Conservation (phyloP, 257 asterid genomes). For the Solanum bulbocastanum region DNA sequence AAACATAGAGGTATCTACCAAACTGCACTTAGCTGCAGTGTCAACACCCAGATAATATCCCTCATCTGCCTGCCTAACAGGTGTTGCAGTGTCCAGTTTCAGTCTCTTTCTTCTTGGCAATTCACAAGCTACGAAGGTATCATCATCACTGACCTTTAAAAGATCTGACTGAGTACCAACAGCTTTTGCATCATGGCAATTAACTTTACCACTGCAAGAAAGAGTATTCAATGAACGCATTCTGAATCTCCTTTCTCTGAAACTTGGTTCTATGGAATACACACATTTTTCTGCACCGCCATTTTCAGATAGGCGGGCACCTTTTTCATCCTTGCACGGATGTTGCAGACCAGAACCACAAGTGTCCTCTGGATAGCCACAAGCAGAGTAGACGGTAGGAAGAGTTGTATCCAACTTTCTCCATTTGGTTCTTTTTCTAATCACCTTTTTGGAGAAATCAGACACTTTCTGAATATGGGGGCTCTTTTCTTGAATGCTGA, state of each 20-base stretch:
- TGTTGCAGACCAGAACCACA: conserved; percentile 16
- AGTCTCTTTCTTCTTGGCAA: conserved; percentile 21
- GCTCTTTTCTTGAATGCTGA: conserved; percentile 21
- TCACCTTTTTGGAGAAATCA: conserved; percentile 17
- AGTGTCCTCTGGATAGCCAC: conserved; percentile 7
- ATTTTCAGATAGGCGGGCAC: conserved; percentile 12
- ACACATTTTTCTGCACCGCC: conserved; percentile 17
- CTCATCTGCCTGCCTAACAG: conserved; percentile 10
- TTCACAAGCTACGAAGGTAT: conserved; percentile 11
- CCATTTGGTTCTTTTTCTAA: conserved; percentile 29
- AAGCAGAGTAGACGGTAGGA: conserved; percentile 16
- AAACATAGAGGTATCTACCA: conserved; percentile 12
- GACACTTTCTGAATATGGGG: conserved; percentile 12
- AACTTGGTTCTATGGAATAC: conserved; percentile 15
- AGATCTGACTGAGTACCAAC: conserved; percentile 9
- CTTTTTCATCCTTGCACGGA: conserved; percentile 11
- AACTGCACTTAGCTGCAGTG: conserved; percentile 14
- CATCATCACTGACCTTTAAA: conserved; percentile 5
- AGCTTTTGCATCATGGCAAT: conserved; percentile 14
- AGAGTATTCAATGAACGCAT: conserved; percentile 9
- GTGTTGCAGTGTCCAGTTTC: conserved; percentile 15
- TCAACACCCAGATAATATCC: conserved; percentile 11
- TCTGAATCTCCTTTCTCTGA: conserved; percentile 12
- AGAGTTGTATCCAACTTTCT: conserved; percentile 25
- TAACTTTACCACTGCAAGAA: conserved; percentile 4